Percentiles rank a stretch among this genome's conserved stretches.
These are phyloP conservation scores for Papilionanthe hybrid DNA, from an alignment of 116 monocot genomes.

Conservation along the genomic window DNA sequence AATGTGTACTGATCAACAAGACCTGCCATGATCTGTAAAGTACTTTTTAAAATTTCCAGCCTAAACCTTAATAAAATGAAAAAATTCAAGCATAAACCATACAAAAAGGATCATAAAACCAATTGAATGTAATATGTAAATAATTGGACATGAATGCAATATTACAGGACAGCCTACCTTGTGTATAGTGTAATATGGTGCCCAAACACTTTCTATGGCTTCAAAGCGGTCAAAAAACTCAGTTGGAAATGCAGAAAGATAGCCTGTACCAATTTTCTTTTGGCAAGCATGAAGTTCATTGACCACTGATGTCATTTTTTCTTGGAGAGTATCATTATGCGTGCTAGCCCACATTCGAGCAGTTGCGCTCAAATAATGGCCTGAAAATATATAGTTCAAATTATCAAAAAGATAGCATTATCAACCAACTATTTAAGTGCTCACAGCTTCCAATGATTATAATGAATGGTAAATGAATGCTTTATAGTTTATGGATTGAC, in stretches of 20 bases:
- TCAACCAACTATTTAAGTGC: neutral
- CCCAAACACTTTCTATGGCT: slow-evolving; percentile 67
- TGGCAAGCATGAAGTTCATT: slow-evolving; percentile 71
- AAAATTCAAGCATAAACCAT: neutral
- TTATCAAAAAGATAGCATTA: neutral
- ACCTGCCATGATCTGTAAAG: slow-evolving; percentile 77
- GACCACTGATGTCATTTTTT: slow-evolving; percentile 67
- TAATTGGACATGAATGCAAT: slow-evolving; percentile 2
- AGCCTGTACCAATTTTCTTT: slow-evolving; percentile 82
- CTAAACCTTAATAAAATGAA: neutral
- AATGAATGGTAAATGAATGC: neutral
- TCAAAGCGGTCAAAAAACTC: slow-evolving; percentile 88
- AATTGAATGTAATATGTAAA: neutral
- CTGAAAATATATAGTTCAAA: slow-evolving; percentile 30
- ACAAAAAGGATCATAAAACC: neutral
- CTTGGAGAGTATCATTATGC: slow-evolving; percentile 51
- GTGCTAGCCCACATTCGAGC: slow-evolving; percentile 95
- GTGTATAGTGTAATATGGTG: slow-evolving; percentile 99
- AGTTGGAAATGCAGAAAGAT: slow-evolving; percentile 89
- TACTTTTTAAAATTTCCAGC: neutral
- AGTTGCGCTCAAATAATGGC: slow-evolving; percentile 91
- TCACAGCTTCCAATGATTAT: neutral
- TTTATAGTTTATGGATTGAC: neutral
- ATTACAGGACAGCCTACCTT: slow-evolving; percentile 42
- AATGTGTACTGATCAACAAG: slow-evolving; percentile 79